Conservation (phyloP, 208 protist genomes). For the Phytomonas sp. region DNA sequence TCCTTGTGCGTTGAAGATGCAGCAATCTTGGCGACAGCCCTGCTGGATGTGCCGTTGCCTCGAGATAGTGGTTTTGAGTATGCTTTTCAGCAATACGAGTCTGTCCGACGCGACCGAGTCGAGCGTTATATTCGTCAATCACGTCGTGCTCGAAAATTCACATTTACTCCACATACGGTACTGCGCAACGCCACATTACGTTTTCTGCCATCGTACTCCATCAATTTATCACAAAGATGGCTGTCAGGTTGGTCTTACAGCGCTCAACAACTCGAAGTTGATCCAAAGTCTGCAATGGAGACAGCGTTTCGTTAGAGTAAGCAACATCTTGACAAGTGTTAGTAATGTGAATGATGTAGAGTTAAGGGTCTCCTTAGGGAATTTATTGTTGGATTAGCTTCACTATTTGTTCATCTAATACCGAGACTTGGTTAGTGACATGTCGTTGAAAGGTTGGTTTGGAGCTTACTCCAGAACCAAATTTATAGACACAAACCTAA, state of each 20-base stretch:
- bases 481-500: background rate
- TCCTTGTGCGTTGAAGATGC: conserved; percentile 87
- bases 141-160: conserved; percentile 55
- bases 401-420: background rate
- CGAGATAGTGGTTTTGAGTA: conserved; percentile 81
- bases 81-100: conserved; percentile 78
- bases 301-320: conserved; percentile 48
- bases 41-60: conserved; percentile 71
- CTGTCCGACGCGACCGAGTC: conserved; percentile 67
- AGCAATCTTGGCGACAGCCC: conserved; percentile 66
- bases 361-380: background rate
- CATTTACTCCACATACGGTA: conserved; percentile 27
- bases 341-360: background rate
- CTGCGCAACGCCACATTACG: conserved; percentile 51
- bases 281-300: conserved; percentile 82
- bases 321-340: background rate
- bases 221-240: conserved; percentile 62
- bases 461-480: background rate
- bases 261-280: conserved; percentile 70
- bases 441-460: background rate
- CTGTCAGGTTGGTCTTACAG: conserved; percentile 80
- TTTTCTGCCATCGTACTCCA: conserved; percentile 22
- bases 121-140: conserved; percentile 87
- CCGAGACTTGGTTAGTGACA: background rate
- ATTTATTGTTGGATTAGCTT: background rate